Evolutionary conservation across 768 basidiomycete species (phyloP).

Genomic region (Psilocybe tampanensis): DNA sequence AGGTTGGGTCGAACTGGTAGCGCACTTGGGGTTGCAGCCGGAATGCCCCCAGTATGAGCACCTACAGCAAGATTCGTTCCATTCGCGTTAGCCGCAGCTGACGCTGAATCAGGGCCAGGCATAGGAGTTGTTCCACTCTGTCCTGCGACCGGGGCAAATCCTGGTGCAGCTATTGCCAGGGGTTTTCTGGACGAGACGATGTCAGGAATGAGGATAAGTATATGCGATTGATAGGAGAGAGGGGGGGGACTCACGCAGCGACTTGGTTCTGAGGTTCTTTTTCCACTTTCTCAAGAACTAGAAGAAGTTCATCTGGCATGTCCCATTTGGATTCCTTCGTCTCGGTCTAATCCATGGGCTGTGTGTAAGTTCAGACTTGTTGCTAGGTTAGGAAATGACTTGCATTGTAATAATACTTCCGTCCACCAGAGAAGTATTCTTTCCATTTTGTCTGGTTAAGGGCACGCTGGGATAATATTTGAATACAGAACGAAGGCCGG

Average conservation of each 20-base stretch:
- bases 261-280: conserved; percentile 58
- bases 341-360: conserved; percentile 54
- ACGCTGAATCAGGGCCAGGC: conserved; percentile 53
- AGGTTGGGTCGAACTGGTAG: conserved; percentile 77
- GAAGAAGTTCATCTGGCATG: conserved; percentile 88
- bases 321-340: conserved; percentile 98
- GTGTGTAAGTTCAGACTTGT: background rate
- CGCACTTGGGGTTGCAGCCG: conserved; percentile 60
- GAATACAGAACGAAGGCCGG: conserved; percentile 12
- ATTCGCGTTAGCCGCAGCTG: conserved; percentile 51
- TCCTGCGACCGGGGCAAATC: conserved; percentile 44
- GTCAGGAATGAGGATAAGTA: background rate
- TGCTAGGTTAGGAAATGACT: conserved; percentile 18
- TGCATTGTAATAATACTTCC: conserved; percentile 92
- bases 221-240: background rate
- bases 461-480: conserved; percentile 61
- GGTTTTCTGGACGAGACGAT: conserved; percentile 19
- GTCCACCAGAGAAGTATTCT: conserved; percentile 90
- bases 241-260: conserved; percentile 17
- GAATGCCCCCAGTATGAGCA: conserved; percentile 54
- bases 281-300: conserved; percentile 85
- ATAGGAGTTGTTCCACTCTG: conserved; percentile 59
- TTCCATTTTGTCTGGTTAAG: conserved; percentile 92
- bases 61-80: conserved; percentile 50
- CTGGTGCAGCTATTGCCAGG: conserved; percentile 41